Base-by-base conservation (phyloP, 73 alveolate species). In the Uronychia binucleata region DNA sequence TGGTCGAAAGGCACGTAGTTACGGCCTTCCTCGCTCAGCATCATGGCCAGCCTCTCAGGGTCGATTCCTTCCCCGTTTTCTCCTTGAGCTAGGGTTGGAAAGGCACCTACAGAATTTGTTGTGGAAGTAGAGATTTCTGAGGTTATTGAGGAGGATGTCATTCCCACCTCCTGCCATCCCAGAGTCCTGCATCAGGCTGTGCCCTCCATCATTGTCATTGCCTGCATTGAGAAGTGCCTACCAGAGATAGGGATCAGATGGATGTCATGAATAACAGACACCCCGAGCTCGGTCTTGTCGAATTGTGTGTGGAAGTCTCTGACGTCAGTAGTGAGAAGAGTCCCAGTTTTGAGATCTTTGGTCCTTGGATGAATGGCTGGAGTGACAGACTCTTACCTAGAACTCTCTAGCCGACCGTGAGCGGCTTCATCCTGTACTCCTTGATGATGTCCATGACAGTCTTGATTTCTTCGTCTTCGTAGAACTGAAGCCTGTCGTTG, bases 351-450 rank as follows among this genome's bases (percentile, higher is more conserved):
- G 19, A 92, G 57, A 0, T 91, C 93, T 13, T 84, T 59, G 8
- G 91, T 84, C 58, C 57, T 76, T 33, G 97, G 97, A 76, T 92
- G 97, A 0, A 92, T 33, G 1, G 97, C 97, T n/a, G n/a, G n/a
- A n/a, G n/a, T n/a, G n/a, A n/a, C n/a, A n/a, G n/a, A n/a, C n/a
- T n/a, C n/a, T n/a, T n/a, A n/a, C n/a, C n/a, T 25, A 92, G 86
- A 26, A 92, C 95, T 77, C 90, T 84, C 78, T 89, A 83, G 31
- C 97, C 93, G 58, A 92, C 97, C 33, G 77, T 85, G 31, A 92
- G 77, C 0, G 95, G 92, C 0, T 91, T 60, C 0, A 82, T 80
- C 30, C 59, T 34, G 59, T 78, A 58, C 58, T 77, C 90, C 28
- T 79, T 77, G 75, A 84, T 88, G 28, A 86, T 1, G n/a, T 90